A percentile compares a stretch with the other conserved stretches of the same genome.
These are phyloP conservation scores for Sporothrix humicola DNA, from an alignment of 2,329 filamentous ascomycete species.

Conservation along the genomic window DNA sequence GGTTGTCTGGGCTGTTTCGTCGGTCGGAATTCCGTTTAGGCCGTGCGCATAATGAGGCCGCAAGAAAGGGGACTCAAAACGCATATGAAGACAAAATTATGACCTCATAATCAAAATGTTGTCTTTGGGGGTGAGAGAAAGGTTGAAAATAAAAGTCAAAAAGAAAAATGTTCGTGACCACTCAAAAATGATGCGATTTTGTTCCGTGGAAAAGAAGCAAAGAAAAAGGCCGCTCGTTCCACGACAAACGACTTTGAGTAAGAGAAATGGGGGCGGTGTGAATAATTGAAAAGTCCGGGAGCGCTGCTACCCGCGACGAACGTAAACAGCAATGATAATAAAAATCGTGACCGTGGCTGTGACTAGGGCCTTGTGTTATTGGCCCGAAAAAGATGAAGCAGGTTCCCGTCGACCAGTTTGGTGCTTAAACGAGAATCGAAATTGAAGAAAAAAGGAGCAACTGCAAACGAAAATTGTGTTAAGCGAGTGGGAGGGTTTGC, in stretches of 20 bases:
- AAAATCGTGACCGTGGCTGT: neutral
- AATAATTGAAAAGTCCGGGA: constrained; percentile 5
- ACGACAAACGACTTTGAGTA: constrained; percentile 23
- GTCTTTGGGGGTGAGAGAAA: neutral
- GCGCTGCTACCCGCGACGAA: neutral
- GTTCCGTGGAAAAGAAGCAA: neutral
- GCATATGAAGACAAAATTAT: neutral
- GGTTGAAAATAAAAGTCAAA: too few species aligned
- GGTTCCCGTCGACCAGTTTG: neutral
- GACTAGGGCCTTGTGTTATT: constrained; percentile 12
- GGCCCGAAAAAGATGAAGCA: neutral
- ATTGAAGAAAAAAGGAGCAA: neutral
- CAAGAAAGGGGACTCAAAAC: neutral
- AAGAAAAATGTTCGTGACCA: too few species aligned
- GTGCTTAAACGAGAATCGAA: neutral
- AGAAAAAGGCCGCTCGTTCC: constrained; percentile 14
- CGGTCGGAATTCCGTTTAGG: neutral
- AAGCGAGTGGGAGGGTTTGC: neutral
- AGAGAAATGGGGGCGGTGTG: constrained; percentile 34
- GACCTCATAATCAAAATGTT: neutral
- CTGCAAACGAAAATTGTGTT: neutral
- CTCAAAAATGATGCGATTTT: neutral
- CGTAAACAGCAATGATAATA: neutral
- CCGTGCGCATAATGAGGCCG: neutral
- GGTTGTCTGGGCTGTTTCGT: neutral